These are phyloP conservation scores for Globisporangium perplexum DNA, from an alignment of 352 stramenopile genomes.

Conservation along the genomic window DNA sequence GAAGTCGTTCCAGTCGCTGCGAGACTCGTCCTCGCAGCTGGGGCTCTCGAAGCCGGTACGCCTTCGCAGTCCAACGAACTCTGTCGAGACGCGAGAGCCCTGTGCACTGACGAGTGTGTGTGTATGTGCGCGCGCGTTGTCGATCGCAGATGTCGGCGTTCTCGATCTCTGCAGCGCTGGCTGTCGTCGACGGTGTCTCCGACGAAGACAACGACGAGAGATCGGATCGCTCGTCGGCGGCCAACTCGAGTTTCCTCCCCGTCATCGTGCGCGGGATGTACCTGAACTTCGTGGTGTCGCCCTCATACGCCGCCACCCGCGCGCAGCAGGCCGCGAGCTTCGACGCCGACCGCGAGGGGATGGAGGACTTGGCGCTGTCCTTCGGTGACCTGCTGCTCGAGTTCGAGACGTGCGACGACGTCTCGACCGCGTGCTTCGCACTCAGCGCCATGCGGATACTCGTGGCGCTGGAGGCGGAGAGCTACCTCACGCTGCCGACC, in stretches of 20 bases:
- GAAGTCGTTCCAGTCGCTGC: conserved; percentile 42
- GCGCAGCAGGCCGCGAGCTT: background rate
- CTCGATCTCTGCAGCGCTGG: conserved; percentile 9
- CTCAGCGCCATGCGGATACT: conserved; percentile 36
- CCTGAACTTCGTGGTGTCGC: conserved; percentile 8
- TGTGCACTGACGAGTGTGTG: background rate
- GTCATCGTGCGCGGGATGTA: conserved; percentile 29
- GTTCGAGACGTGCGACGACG: conserved; percentile 33
- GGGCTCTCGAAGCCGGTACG: conserved; percentile 14
- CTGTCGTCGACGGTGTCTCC: conserved; percentile 9
- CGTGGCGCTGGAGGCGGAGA: conserved; percentile 17
- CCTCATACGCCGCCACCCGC: conserved; percentile 1
- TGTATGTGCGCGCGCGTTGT: background rate
- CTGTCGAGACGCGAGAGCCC: background rate
- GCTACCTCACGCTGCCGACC: conserved; percentile 24
- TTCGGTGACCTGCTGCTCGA: conserved; percentile 44
- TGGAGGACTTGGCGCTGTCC: conserved; percentile 20
- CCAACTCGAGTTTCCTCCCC: conserved; percentile 44
- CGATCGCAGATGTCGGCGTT: conserved; percentile 17
- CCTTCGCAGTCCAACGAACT: background rate
- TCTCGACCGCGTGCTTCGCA: conserved; percentile 18
- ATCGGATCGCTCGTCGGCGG: background rate
- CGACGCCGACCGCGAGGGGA: conserved; percentile 15
- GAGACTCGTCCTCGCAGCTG: conserved; percentile 16
- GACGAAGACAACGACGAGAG: conserved; percentile 13